These are phyloP conservation scores for Cutaneotrichosporon arboriforme DNA, from an alignment of 1,284 basidiomycete species.

Conservation along the genomic window DNA sequence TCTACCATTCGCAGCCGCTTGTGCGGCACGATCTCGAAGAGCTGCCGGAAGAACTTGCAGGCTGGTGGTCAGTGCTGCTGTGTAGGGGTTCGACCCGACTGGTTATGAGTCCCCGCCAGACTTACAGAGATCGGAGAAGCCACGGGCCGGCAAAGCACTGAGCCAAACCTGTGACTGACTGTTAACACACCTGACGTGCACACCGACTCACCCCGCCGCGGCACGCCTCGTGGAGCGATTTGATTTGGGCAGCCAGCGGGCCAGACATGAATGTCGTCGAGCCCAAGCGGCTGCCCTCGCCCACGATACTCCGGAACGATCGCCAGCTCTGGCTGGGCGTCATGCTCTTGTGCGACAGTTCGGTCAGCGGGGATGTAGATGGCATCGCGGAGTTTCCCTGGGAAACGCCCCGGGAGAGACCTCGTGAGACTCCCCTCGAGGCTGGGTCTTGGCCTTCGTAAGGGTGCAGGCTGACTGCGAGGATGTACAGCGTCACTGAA, in stretches of 20 bases:
- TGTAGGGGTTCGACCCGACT: no score
- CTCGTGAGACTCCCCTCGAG: no score
- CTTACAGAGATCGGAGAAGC: no score
- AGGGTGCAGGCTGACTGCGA: conserved; percentile 6
- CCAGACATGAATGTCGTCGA: no score
- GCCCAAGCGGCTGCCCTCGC: not conserved
- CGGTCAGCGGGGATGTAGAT: not conserved
- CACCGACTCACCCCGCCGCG: not conserved
- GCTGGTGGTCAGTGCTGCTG: not conserved
- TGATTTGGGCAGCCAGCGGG: not conserved
- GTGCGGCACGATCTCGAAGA: not conserved
- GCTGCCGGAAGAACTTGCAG: conserved; percentile 2
- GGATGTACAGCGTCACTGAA: conserved; percentile 12
- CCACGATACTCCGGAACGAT: not conserved
- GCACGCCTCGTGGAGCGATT: not conserved
- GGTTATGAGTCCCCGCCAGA: no score
- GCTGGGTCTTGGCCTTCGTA: no score
- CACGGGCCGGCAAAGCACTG: no score
- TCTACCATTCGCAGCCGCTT: conserved; percentile 1
- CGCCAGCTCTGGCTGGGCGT: not conserved
- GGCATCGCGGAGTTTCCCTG: no score
- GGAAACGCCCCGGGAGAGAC: no score
- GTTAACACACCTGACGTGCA: not conserved
- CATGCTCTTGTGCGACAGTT: not conserved
- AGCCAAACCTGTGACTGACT: no score